Base-by-base conservation (phyloP, 148 eudicot genomes). In the Simmondsia chinensis region DNA sequence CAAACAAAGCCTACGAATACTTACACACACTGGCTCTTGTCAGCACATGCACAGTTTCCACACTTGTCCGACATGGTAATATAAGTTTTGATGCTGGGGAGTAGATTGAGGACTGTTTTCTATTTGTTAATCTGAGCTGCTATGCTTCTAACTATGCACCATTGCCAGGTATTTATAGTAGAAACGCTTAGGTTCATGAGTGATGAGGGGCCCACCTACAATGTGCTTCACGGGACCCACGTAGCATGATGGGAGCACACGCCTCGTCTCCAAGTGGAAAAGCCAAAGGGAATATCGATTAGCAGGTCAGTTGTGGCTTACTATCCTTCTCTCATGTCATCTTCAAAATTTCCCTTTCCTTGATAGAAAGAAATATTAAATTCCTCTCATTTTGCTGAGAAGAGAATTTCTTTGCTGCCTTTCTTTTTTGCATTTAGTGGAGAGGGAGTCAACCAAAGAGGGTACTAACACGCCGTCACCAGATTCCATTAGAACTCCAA, bases 11-110 rank as follows among this genome's bases (percentile, higher is more conserved):
- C n/a, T n/a, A n/a, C n/a, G 29, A 13, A 14, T 1, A 71, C 68
- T 71, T 61, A 71, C 76, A 12, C 21, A 36, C 76, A 71, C 52
- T 61, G 57, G 57, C 51, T 61, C 15, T 27, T 33, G 65, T 58
- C 69, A 44, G 61, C 22, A 31, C 77, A 72, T 55, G 61, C 66
- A 36, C 72, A 62, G 77, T 44, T 45, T 13, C 48, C 34, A 23
- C 73, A 72, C 59, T 46, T 58, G 66, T 37, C 58, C 20, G 77
- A 61, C 73, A 67, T 66, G 59, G 29, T 43, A 2, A 39, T 4
- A 39, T 1, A 20, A 28, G 31, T n/a, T n/a, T n/a, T 9, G 35
- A 37, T 0, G 18, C 9, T 24, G 20, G 8, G 2, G 11, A 44
- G 25, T 36, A 39, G 47, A 16, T 40, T 28, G 38, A 6, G 21